These are phyloP conservation scores for Rhizophagus clarus DNA, from an alignment of 192 early-diverging fungal species.

Conservation along the genomic window DNA sequence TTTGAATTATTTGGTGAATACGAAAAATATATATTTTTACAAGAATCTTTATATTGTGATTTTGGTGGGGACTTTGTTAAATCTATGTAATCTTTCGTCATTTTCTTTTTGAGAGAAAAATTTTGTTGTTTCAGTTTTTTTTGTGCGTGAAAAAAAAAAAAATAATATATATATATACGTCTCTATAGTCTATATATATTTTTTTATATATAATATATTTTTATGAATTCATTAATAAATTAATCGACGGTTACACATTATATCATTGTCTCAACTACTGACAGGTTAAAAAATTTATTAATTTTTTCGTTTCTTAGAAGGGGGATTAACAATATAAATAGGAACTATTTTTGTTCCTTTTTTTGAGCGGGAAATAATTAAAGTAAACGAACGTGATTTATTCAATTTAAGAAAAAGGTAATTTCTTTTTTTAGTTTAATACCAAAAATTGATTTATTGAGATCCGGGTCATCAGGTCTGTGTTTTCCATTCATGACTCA, in stretches of 20 bases:
- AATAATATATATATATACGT: no score
- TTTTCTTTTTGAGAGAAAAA: not conserved
- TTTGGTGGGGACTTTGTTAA: not conserved
- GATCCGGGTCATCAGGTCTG: not conserved
- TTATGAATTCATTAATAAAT: no score
- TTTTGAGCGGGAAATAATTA: no score
- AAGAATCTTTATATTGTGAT: not conserved
- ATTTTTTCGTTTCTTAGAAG: no score
- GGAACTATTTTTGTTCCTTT: no score
- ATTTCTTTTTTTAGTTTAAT: not conserved
- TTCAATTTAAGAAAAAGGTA: not conserved
- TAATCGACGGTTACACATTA: not conserved
- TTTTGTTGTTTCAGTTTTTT: not conserved
- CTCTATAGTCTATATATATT: no score
- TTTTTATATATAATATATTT: no score
- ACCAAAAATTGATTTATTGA: not conserved
- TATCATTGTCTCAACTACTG: not conserved
- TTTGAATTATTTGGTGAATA: not conserved
- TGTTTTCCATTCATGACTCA: not conserved
- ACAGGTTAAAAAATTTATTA: no score
- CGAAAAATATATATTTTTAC: not conserved
- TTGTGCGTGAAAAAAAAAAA: no score
- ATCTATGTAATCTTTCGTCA: not conserved
- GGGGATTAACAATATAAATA: no score
- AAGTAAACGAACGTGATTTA: not conserved